phyloP scores from a whole-genome alignment of 2,329 filamentous ascomycete genomes.

The Stemphylium beticola region DNA sequence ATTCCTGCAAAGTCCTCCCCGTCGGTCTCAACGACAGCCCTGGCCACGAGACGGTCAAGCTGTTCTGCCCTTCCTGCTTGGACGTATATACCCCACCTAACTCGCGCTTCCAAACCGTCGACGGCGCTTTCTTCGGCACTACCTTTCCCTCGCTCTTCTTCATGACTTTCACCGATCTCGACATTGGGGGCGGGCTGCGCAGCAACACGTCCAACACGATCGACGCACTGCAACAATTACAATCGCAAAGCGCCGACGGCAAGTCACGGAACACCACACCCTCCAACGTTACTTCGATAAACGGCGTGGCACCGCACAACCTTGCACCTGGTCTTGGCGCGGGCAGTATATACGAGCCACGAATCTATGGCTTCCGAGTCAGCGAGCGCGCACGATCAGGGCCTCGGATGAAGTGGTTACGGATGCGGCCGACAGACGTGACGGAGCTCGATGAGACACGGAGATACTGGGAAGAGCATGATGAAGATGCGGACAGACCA shows the following conservation, averaged over 20 bases:
- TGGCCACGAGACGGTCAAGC: slow-evolving; percentile 95
- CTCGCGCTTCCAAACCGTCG: slow-evolving; percentile 94
- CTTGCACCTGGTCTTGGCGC: slow-evolving; percentile 85
- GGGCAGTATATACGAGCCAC: slow-evolving; percentile 88
- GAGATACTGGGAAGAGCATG: slow-evolving; percentile 52
- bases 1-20: slow-evolving; percentile 85
- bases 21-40: slow-evolving; percentile 94
- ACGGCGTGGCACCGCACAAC: slow-evolving; percentile 86
- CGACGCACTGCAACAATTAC: slow-evolving; percentile 44
- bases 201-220: slow-evolving; percentile 52
- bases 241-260: slow-evolving; percentile 43
- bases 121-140: slow-evolving; percentile 96
- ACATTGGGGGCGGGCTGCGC: slow-evolving; percentile 75
- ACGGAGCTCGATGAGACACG: slow-evolving; percentile 79
- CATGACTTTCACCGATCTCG: slow-evolving; percentile 96
- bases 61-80: slow-evolving; percentile 95
- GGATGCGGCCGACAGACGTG: slow-evolving; percentile 80
- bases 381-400: slow-evolving; percentile 88
- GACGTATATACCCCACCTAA: slow-evolving; percentile 98
- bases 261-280: slow-evolving; percentile 45
- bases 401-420: slow-evolving; percentile 95
- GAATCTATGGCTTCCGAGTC: slow-evolving; percentile 95
- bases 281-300: slow-evolving; percentile 61
- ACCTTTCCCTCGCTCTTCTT: slow-evolving; percentile 98
- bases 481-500: slow-evolving; percentile 46